These are phyloP conservation scores for Metschnikowia hibisci DNA, from an alignment of 805 yeast genomes.

Conservation along the genomic window DNA sequence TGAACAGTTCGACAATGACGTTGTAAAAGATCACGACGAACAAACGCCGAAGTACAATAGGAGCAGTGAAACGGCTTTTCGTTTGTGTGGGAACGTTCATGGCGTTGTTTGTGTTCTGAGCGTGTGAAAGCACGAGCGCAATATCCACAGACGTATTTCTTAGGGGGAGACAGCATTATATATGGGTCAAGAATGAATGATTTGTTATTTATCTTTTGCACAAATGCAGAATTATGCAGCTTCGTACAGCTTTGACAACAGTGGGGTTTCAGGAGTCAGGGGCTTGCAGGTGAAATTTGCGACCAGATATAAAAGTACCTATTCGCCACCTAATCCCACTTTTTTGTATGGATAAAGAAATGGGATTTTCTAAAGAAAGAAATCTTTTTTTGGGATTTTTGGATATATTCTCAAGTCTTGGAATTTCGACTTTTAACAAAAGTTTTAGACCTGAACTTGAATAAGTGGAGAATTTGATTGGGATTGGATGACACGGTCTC, in stretches of 20 bases:
- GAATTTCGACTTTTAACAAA: too few relatives aligned
- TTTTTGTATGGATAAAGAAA: too few relatives aligned
- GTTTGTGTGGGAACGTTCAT: constrained; percentile 75
- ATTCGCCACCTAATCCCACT: too few relatives aligned
- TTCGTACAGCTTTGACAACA: background rate
- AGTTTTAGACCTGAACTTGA: too few relatives aligned
- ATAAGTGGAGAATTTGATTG: too few relatives aligned
- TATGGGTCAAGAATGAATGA: background rate
- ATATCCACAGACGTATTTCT: constrained; percentile 71
- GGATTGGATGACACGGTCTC: too few relatives aligned
- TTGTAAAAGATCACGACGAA: constrained; percentile 70
- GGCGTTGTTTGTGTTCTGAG: constrained; percentile 73
- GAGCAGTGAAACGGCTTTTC: constrained; percentile 76
- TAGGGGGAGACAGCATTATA: constrained; percentile 33
- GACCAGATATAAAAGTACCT: background rate
- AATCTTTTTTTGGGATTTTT: too few relatives aligned
- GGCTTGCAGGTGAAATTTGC: background rate
- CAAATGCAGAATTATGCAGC: too few relatives aligned
- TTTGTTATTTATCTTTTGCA: too few relatives aligned
- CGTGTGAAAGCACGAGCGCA: constrained; percentile 80
- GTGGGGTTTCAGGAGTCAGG: constrained; percentile 1
- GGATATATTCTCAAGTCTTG: too few relatives aligned
- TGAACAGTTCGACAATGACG: constrained; percentile 80
- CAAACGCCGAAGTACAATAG: constrained; percentile 68
- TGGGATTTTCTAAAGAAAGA: background rate